phyloP scores from a whole-genome alignment of 2,329 filamentous ascomycete genomes.

The Sporothrix mexicana region DNA sequence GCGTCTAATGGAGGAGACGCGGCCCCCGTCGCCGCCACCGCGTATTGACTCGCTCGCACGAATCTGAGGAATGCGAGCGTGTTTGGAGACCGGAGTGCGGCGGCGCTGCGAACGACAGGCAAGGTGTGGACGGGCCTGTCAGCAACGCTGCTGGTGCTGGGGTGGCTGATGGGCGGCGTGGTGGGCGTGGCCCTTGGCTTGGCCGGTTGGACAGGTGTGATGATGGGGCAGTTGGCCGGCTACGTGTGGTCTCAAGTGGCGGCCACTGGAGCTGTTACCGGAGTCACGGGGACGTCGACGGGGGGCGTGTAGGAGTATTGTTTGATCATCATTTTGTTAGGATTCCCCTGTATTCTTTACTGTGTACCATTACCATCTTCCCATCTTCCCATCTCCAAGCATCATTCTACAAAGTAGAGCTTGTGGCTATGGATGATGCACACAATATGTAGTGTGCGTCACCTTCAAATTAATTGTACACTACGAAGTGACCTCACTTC shows the following conservation, averaged over 20 bases:
- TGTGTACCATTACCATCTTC: conserved; percentile 9
- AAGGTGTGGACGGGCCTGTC: conserved; percentile 32
- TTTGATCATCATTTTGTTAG: not conserved
- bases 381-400: not conserved
- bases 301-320: not conserved
- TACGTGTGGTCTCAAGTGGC: conserved; percentile 23
- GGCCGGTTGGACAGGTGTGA: conserved; percentile 30
- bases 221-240: conserved; percentile 26
- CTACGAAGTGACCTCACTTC: not conserved
- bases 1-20: conserved; percentile 5
- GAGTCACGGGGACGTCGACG: not conserved
- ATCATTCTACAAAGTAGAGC: not conserved
- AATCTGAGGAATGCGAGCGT: not conserved
- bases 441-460: not conserved
- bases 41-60: conserved; percentile 33
- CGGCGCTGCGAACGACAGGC: conserved; percentile 25
- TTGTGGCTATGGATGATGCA: not conserved
- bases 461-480: conserved; percentile 12
- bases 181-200: conserved; percentile 30
- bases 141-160: conserved; percentile 33
- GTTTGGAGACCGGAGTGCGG: not conserved
- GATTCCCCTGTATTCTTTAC: conserved; percentile 23
- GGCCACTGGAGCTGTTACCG: not conserved
- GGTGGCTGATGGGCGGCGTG: conserved; percentile 32
- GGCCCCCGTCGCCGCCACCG: conserved; percentile 8